Base-by-base conservation (phyloP, 176 grass and related monocot genomes). In the Panicum miliaceum region DNA sequence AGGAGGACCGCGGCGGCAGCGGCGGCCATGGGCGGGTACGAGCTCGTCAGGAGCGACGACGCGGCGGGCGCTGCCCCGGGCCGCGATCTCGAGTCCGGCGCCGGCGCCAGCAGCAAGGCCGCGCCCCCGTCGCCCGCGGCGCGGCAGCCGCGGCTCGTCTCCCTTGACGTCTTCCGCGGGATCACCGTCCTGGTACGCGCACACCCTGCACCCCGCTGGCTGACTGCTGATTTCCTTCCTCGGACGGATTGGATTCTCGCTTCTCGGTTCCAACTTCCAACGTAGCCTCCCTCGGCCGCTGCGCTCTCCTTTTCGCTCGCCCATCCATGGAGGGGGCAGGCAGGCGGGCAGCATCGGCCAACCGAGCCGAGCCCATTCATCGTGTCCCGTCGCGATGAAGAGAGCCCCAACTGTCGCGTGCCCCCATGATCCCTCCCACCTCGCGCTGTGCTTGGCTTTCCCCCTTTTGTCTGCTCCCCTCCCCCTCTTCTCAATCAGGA, bases 91-190 rank as follows among this genome's bases (percentile, higher is more conserved):
- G 87, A 89, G 68, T 11, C 36, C 75, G 86, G 81, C 36, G n/a
- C 57, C n/a, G 8, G 3, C 7, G 20, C 20, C 57, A n/a, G 15
- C 80, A 37, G 0, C 67, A 68, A 73, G 66, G 20, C 7, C 1
- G 2, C 25, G 23, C 16, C 43, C 71, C 22, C 58, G 52, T 3
- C 40, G 16, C 16, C 58, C 41, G 86, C 68, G 0, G 40, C 81
- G 0, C 86, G 77, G 65, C 92, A 80, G 66, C 92, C 63, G 35
- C 88, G 94, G 8, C 92, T 94, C 46, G 71, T 89, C 68, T 97
- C 94, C 22, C 94, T 97, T 74, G 92, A 97, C 82, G 94, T 97
- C 71, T 97, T 97, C 81, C 92, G 94, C 16, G 90, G 94, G 32
- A 89, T 97, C 88, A 94, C 94, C 47, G 94, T 97, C 14, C 88